Evolutionary conservation across 352 stramenopile species (phyloP).

Genomic region (Pilasporangium apinafurcum): DNA sequence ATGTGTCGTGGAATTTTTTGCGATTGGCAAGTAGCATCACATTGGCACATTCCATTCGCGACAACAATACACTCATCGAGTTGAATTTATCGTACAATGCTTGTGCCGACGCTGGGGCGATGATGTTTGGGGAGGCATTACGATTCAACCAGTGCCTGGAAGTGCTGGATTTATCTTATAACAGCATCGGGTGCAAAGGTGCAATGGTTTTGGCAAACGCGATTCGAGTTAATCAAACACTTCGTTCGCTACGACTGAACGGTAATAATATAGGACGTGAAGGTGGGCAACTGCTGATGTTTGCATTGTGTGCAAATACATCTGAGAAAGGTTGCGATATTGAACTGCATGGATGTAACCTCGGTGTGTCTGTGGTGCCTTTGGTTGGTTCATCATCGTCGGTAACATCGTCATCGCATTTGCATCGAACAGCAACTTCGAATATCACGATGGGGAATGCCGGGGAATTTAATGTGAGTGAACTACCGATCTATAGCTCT

Average conservation of each 20-base stretch:
- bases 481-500: slow-evolving; percentile 35
- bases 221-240: slow-evolving; percentile 46
- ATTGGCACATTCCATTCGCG: slow-evolving; percentile 49
- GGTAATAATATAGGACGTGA: slow-evolving; percentile 71
- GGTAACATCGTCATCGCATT: background rate
- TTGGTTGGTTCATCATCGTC: slow-evolving; percentile 6
- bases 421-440: too few species aligned
- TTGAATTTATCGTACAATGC: slow-evolving; percentile 76
- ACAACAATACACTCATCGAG: slow-evolving; percentile 60
- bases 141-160: slow-evolving; percentile 53
- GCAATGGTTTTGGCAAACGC: slow-evolving; percentile 66
- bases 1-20: slow-evolving; percentile 89
- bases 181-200: slow-evolving; percentile 69
- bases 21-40: slow-evolving; percentile 71
- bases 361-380: slow-evolving; percentile 21
- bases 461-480: slow-evolving; percentile 18
- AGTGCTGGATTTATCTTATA: slow-evolving; percentile 69
- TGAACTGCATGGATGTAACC: slow-evolving; percentile 56
- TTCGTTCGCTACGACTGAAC: slow-evolving; percentile 61
- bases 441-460: background rate
- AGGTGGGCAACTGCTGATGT: slow-evolving; percentile 61
- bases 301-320: slow-evolving; percentile 54
- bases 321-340: slow-evolving; percentile 46
- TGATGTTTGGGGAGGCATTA: slow-evolving; percentile 72
- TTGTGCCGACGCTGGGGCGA: slow-evolving; percentile 60